Percentiles rank a stretch among this genome's conserved stretches.
These are phyloP conservation scores for Escovopsis sp. DNA, from an alignment of 2,329 filamentous ascomycete species.

Conservation along the genomic window DNA sequence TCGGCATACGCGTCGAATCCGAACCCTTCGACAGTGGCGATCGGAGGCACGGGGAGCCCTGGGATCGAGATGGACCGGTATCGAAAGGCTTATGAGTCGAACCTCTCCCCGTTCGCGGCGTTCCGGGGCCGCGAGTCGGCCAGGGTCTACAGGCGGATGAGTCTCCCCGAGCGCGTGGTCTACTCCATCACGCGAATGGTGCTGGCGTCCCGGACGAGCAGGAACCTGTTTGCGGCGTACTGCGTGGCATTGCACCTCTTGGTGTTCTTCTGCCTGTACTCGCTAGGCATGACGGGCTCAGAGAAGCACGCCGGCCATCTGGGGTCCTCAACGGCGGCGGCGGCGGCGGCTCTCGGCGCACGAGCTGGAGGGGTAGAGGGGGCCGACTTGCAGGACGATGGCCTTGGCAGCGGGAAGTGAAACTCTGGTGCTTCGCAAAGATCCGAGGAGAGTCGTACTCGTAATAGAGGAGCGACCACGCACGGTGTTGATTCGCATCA, in stretches of 20 bases:
- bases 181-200: slow-evolving; percentile 87
- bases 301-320: slow-evolving; percentile 46
- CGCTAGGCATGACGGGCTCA: slow-evolving; percentile 56
- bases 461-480: neutral
- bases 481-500: neutral
- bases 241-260: slow-evolving; percentile 78
- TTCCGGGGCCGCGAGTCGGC: slow-evolving; percentile 90
- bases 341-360: slow-evolving; percentile 4
- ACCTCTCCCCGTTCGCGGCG: slow-evolving; percentile 87
- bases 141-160: slow-evolving; percentile 85
- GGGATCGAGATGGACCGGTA: slow-evolving; percentile 70
- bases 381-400: slow-evolving; percentile 51
- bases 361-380: slow-evolving; percentile 19
- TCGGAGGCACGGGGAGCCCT: slow-evolving; percentile 40
- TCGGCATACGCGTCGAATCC: slow-evolving; percentile 57
- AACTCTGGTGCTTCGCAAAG: neutral
- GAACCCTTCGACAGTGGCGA: slow-evolving; percentile 56
- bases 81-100: slow-evolving; percentile 82
- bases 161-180: slow-evolving; percentile 73
- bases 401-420: slow-evolving; percentile 32
- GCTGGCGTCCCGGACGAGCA: slow-evolving; percentile 73
- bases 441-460: neutral
- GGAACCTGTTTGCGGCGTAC: slow-evolving; percentile 88
- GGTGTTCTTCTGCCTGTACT: slow-evolving; percentile 77
- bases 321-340: slow-evolving; percentile 30